A percentile compares a stretch with the other conserved stretches of the same genome.
These are phyloP conservation scores for Trametes coccinea DNA, from an alignment of 768 basidiomycete genomes.

Conservation along the genomic window DNA sequence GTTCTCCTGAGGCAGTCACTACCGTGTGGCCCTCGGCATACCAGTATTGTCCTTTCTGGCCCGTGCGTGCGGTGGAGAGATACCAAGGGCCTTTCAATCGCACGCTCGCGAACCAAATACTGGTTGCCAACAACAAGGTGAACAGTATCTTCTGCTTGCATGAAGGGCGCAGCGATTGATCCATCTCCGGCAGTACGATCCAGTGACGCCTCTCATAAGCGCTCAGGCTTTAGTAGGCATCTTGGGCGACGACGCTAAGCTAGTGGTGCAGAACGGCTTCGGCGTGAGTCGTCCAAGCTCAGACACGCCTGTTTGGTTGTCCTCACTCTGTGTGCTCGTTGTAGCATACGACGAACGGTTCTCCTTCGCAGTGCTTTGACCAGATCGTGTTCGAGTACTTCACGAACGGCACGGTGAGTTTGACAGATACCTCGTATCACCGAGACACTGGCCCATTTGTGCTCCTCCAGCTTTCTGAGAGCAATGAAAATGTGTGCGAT, in stretches of 20 bases:
- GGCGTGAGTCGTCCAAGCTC: neutral
- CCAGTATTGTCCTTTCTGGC: conserved; percentile 15
- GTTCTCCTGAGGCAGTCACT: neutral
- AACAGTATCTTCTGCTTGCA: neutral
- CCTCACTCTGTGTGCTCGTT: neutral
- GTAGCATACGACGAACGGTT: conserved; percentile 1
- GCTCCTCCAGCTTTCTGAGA: too few relatives aligned
- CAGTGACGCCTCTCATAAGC: conserved; percentile 3
- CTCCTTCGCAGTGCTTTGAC: conserved; percentile 5
- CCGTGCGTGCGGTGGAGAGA: conserved; percentile 12
- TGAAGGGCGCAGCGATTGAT: too few relatives aligned
- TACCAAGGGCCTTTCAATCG: conserved; percentile 15
- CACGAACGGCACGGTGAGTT: conserved; percentile 3
- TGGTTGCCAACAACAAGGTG: conserved; percentile 13
- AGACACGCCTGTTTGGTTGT: neutral
- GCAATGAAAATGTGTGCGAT: too few relatives aligned
- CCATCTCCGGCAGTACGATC: neutral
- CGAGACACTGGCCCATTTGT: neutral
- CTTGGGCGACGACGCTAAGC: conserved; percentile 1
- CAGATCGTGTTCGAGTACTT: conserved; percentile 4
- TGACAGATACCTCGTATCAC: too few relatives aligned
- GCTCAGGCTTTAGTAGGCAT: neutral
- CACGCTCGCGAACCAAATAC: conserved; percentile 6
- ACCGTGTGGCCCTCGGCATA: conserved; percentile 2
- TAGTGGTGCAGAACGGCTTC: conserved; percentile 5